Evolutionary conservation across 2,329 filamentous ascomycete species (phyloP).

Genomic region (Hypoxylon rubiginosum): DNA sequence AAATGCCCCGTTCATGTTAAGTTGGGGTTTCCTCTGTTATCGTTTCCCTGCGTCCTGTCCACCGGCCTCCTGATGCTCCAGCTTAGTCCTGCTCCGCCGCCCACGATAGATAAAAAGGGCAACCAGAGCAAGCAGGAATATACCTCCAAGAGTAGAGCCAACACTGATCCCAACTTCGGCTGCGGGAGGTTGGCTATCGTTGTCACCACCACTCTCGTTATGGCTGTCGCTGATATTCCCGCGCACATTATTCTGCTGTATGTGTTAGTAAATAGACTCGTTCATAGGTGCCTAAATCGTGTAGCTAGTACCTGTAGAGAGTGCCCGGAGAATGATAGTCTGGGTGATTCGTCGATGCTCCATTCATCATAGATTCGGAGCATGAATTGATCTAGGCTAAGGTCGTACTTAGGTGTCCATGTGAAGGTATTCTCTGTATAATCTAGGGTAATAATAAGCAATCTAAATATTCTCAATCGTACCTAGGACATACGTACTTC

Average conservation of each 20-base stretch:
- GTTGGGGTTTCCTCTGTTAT: constrained; percentile 21
- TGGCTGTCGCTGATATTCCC: constrained; percentile 3
- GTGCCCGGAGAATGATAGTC: not conserved
- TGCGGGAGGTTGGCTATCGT: constrained; percentile 16
- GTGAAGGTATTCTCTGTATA: constrained; percentile 12
- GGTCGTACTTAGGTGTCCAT: constrained; percentile 17
- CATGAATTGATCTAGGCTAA: constrained; percentile 22
- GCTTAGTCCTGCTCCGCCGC: constrained; percentile 17
- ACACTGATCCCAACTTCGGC: constrained; percentile 27
- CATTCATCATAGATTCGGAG: constrained; percentile 18
- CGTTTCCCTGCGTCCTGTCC: constrained; percentile 1
- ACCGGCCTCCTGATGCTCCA: constrained; percentile 9
- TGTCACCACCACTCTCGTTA: not conserved
- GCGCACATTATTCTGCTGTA: constrained; percentile 1
- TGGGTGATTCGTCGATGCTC: constrained; percentile 19
- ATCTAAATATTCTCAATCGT: not conserved
- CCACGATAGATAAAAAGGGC: constrained; percentile 28
- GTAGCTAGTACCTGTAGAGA: constrained; percentile 16
- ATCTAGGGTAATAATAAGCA: constrained; percentile 11
- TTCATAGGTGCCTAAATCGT: not conserved
- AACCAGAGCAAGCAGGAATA: constrained; percentile 30
- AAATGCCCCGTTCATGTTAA: not conserved
- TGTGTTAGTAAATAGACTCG: not conserved
- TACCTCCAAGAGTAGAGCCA: constrained; percentile 32
- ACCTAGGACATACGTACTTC: constrained; percentile 11